Evolutionary conservation across 805 yeast genomes (phyloP).

Genomic region (Blastobotrys muscicola): DNA sequence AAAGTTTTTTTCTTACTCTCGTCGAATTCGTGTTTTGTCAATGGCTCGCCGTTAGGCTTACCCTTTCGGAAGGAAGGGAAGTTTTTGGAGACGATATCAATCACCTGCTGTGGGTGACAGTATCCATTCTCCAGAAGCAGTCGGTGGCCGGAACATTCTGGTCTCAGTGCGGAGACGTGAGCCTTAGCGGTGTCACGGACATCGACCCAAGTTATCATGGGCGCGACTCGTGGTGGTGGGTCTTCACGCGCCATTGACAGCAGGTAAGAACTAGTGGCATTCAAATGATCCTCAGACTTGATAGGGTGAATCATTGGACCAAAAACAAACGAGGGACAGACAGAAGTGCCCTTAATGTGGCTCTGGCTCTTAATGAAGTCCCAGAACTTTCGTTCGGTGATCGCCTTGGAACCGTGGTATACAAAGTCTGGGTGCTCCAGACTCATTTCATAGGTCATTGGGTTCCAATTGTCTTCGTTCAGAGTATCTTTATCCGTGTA

Average conservation of each 20-base stretch:
- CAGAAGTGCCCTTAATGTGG: conserved; percentile 16
- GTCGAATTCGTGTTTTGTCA: too few species aligned
- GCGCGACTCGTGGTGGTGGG: conserved; percentile 13
- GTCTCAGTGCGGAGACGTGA: conserved; percentile 1
- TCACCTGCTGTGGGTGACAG: too few species aligned
- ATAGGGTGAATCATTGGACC: conserved; percentile 21
- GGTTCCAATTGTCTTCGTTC: conserved; percentile 15
- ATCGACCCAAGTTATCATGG: conserved; percentile 32
- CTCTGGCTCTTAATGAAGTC: conserved; percentile 28
- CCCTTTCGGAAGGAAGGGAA: too few species aligned
- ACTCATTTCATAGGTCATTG: conserved; percentile 22
- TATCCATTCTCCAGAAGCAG: too few species aligned
- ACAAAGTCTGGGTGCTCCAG: conserved; percentile 12
- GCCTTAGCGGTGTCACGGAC: conserved; percentile 42
- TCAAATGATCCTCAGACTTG: conserved; percentile 27
- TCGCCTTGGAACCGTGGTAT: conserved; percentile 36
- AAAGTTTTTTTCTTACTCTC: too few species aligned
- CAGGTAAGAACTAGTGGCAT: conserved; percentile 27
- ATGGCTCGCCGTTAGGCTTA: too few species aligned
- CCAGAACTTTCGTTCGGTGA: conserved; percentile 53
- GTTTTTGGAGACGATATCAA: too few species aligned
- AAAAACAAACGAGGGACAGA: conserved; percentile 23
- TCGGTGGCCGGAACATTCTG: too few species aligned
- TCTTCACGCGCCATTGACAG: conserved; percentile 22
- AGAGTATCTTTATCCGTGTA: neutral